phyloP scores from a whole-genome alignment of 2,329 filamentous ascomycete species.

The Cladosporium sp. region DNA sequence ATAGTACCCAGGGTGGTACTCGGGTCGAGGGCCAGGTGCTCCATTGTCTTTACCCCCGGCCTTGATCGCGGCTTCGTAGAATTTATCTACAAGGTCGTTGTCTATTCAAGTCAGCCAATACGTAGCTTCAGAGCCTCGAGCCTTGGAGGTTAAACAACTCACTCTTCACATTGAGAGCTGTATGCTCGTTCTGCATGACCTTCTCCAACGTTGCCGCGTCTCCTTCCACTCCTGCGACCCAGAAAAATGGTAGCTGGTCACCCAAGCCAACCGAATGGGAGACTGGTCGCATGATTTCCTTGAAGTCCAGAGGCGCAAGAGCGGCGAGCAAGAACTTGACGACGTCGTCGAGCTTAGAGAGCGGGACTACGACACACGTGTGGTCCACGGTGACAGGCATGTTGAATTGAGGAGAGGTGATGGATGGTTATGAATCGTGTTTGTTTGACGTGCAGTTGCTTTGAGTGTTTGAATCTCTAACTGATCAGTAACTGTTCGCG shows the following conservation, averaged over 20 bases:
- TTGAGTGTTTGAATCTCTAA: too few relatives aligned
- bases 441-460: too few relatives aligned
- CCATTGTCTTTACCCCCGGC: slow-evolving; percentile 17
- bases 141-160: too few relatives aligned
- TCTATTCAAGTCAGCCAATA: background rate
- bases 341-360: slow-evolving; percentile 8
- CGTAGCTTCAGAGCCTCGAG: too few relatives aligned
- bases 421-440: too few relatives aligned
- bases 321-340: slow-evolving; percentile 12
- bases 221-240: slow-evolving; percentile 8
- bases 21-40: slow-evolving; percentile 10
- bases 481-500: too few relatives aligned
- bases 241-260: slow-evolving; percentile 14
- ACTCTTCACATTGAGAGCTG: slow-evolving; percentile 11
- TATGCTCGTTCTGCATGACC: slow-evolving; percentile 12
- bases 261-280: slow-evolving; percentile 13
- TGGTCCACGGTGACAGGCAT: slow-evolving; percentile 14
- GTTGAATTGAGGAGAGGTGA: background rate
- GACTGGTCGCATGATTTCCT: slow-evolving; percentile 12
- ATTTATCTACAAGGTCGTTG: slow-evolving; percentile 12
- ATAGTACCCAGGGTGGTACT: slow-evolving; percentile 16
- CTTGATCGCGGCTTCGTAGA: slow-evolving; percentile 13
- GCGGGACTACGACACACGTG: slow-evolving; percentile 12
- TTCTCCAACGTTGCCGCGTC: slow-evolving; percentile 1
- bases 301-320: slow-evolving; percentile 5